Evolutionary conservation across 1,284 basidiomycete genomes (phyloP).

Genomic region (Cryptococcus sp.): DNA sequence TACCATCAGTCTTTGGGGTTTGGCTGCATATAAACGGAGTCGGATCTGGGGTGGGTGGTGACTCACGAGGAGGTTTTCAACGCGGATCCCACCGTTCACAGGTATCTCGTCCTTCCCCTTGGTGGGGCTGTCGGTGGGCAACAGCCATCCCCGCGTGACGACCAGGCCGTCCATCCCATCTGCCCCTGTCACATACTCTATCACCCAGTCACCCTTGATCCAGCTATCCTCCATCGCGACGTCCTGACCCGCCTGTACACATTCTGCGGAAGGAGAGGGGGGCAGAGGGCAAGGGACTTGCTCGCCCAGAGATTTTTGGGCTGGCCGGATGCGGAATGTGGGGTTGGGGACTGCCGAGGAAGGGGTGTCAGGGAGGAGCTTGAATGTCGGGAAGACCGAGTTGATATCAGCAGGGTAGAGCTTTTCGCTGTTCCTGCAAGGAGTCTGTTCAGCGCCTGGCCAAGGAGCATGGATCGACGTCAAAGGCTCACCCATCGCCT

Average conservation of each 20-base stretch:
- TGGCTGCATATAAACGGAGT: no score
- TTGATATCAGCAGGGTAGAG: slow-evolving; percentile 1
- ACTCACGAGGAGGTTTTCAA: slow-evolving; percentile 39
- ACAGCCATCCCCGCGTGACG: slow-evolving; percentile 32
- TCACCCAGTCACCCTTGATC: slow-evolving; percentile 20
- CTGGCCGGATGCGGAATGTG: slow-evolving; percentile 21
- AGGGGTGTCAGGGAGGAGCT: slow-evolving; percentile 8
- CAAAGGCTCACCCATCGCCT: slow-evolving; percentile 9
- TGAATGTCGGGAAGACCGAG: slow-evolving; percentile 22
- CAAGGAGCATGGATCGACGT: no score
- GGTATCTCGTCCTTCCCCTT: slow-evolving; percentile 6
- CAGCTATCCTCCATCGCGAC: slow-evolving; percentile 3
- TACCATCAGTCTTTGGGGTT: no score
- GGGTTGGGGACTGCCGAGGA: slow-evolving; percentile 1
- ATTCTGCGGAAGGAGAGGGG: neutral
- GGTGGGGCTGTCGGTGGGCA: neutral
- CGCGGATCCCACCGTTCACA: slow-evolving; percentile 22
- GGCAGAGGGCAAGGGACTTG: slow-evolving; percentile 8
- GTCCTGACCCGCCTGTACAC: slow-evolving; percentile 1
- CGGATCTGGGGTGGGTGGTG: no score
- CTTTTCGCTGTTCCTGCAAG: neutral
- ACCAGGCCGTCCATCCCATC: slow-evolving; percentile 23
- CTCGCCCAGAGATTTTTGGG: slow-evolving; percentile 9
- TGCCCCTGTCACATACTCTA: slow-evolving; percentile 15
- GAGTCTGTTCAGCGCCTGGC: no score